Evolutionary conservation across 2,329 filamentous ascomycete genomes (phyloP), one percentile per base, ranked within the genome.

Genomic region (Talaromyces islandicus): DNA sequence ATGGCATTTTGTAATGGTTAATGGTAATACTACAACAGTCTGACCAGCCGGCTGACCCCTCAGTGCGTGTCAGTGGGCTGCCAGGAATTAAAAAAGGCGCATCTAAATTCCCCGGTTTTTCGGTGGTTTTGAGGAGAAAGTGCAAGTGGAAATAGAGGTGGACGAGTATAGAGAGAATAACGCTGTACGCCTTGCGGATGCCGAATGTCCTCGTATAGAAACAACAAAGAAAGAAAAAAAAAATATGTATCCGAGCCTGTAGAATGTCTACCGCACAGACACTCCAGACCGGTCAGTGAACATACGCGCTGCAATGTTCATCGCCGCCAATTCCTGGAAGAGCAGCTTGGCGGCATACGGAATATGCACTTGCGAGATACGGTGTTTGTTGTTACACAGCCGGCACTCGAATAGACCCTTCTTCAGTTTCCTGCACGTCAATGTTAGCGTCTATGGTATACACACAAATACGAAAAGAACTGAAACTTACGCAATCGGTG

Each of bases 221-320:
- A 48, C 24, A 61, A 35, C 24, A 51, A 43, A 4, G 29, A 43
- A 54, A 60, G 48, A 35, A 43, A 60, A 46, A 52, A 56, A 43
- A 50, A 52, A 57, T n/a, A n/a, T 53, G 54, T 17, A 19, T 41
- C 38, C 4, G n/a, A 46, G 19, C 43, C 11, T 21, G 19, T 17
- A 21, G 12, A 14, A 10, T 12, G 1, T 7, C 43, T 66, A 77
- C 63, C 75, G 75, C 63, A 77, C 71, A 56, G 74, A 76, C 63
- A 77, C 74, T 19, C 75, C 74, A 38, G 75, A 77, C 54, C 75
- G 74, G 73, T 90, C 90, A 43, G 93, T 97, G 75, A 96, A 99
- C 92, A 99, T 93, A 74, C 94, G 88, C 32, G 93, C 89, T 11
- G 94, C 93, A 75, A 99, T 97, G 76, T 97, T 97, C 94, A 99